Conservation (phyloP, 306 rosid genomes). For the Erythrophleum fordii region DNA sequence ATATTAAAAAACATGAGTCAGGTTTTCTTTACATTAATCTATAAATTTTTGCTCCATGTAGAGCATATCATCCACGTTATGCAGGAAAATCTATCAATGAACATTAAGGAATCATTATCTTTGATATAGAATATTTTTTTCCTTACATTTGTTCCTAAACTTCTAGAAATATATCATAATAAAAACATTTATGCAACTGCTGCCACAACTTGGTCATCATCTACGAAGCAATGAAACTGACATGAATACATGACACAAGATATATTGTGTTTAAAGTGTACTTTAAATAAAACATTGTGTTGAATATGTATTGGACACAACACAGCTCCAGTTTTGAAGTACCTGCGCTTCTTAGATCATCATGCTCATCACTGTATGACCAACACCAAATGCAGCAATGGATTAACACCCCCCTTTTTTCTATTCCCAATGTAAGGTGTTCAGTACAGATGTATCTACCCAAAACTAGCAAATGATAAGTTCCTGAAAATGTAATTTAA, state of each 20-base stretch:
- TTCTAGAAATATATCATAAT: background rate
- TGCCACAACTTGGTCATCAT: background rate
- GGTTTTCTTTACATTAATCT: slow-evolving; percentile 14
- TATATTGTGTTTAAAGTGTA: background rate
- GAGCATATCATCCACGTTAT: background rate
- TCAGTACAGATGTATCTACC: background rate
- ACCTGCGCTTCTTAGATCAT: background rate
- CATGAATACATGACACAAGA: background rate
- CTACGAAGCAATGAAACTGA: background rate
- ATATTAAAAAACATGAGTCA: slow-evolving; percentile 12
- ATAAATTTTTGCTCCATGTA: slow-evolving; percentile 2
- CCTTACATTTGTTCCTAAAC: background rate
- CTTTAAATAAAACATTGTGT: background rate
- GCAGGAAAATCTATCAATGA: background rate
- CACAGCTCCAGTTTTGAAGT: background rate
- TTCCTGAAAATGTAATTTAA: background rate
- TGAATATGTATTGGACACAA: background rate
- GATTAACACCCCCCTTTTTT: background rate
- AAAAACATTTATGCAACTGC: background rate
- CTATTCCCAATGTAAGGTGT: slow-evolving; percentile 1
- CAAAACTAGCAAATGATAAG: background rate
- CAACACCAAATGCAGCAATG: slow-evolving; percentile 12
- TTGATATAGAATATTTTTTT: background rate
- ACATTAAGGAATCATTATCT: background rate
- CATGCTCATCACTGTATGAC: slow-evolving; percentile 18